A percentile compares a stretch with the other conserved stretches of the same genome.
Evolutionary conservation across 257 asterid genomes (phyloP).

Genomic region (Lithospermum erythrorhizon): DNA sequence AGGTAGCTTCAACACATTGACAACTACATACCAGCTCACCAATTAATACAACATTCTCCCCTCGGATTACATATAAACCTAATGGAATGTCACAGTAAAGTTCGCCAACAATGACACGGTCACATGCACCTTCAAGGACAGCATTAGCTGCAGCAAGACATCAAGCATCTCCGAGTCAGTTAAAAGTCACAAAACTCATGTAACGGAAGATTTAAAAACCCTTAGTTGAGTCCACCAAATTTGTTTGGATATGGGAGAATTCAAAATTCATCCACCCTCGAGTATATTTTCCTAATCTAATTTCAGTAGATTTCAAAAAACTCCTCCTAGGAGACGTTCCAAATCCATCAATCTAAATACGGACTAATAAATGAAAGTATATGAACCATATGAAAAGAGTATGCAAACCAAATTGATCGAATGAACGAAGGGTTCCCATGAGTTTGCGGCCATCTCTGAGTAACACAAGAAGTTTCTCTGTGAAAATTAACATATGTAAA

Average conservation of each 20-base stretch:
- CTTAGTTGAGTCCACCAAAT: too few relatives aligned
- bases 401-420: conserved; percentile 62
- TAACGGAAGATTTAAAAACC: too few relatives aligned
- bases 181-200: neutral
- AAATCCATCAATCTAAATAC: neutral
- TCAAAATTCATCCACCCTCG: too few relatives aligned
- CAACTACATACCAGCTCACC: conserved; percentile 9
- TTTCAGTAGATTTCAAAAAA: too few relatives aligned
- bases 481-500: conserved; percentile 1
- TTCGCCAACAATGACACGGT: conserved; percentile 13
- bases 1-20: too few relatives aligned
- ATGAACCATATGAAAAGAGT: too few relatives aligned
- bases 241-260: too few relatives aligned
- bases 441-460: conserved; percentile 73
- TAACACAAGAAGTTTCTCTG: conserved; percentile 40
- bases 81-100: conserved; percentile 16
- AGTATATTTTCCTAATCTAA: too few relatives aligned
- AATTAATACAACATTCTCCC: conserved; percentile 11
- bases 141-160: conserved; percentile 39
- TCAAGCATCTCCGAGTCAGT: neutral
- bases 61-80: conserved; percentile 16
- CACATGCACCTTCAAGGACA: conserved; percentile 15
- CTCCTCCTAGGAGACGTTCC: too few relatives aligned
- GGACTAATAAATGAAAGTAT: neutral
- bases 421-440: conserved; percentile 65